A percentile compares a stretch with the other conserved stretches of the same genome.
Evolutionary conservation across 2,329 filamentous ascomycete species (phyloP).

Genomic region (Lasiodiplodia gonubiensis): DNA sequence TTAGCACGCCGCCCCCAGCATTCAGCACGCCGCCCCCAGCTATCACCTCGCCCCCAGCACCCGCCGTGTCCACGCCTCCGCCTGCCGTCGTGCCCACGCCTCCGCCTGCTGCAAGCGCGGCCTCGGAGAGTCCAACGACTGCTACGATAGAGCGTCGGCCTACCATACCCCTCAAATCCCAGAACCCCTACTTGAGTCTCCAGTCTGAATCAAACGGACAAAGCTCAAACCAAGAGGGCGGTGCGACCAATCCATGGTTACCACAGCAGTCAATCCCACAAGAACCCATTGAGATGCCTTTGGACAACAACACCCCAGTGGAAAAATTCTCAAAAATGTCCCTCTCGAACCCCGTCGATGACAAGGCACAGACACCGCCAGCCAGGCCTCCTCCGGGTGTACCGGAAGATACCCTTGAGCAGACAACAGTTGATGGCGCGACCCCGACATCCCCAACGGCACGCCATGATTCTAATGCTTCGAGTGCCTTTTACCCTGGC

Average conservation of each 20-base stretch:
- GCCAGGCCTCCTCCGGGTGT: neutral
- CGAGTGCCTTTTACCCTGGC: slow-evolving; percentile 40
- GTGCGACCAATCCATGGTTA: slow-evolving; percentile 49
- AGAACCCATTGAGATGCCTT: slow-evolving; percentile 49
- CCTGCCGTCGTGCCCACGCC: slow-evolving; percentile 31
- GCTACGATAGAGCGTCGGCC: slow-evolving; percentile 33
- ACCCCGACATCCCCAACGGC: neutral
- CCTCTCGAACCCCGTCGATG: slow-evolving; percentile 35
- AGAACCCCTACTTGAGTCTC: slow-evolving; percentile 52
- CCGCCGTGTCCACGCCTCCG: slow-evolving; percentile 33
- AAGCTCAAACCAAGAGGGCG: slow-evolving; percentile 44
- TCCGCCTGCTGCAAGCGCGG: slow-evolving; percentile 39
- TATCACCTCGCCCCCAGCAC: neutral
- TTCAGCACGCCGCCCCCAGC: neutral
- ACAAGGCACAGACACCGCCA: slow-evolving; percentile 30
- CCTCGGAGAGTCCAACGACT: slow-evolving; percentile 36
- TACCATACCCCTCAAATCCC: slow-evolving; percentile 41
- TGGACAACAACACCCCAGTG: slow-evolving; percentile 48
- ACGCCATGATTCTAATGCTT: slow-evolving; percentile 35
- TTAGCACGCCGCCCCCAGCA: neutral
- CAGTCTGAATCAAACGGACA: slow-evolving; percentile 43
- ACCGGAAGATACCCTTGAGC: neutral
- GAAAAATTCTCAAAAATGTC: slow-evolving; percentile 48
- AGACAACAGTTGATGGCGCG: neutral
- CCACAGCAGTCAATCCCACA: slow-evolving; percentile 34